Percentiles rank a stretch among this genome's conserved stretches.
phyloP scores from a whole-genome alignment of 2,329 filamentous ascomycete genomes.

The Nannizziopsis barbatae region DNA sequence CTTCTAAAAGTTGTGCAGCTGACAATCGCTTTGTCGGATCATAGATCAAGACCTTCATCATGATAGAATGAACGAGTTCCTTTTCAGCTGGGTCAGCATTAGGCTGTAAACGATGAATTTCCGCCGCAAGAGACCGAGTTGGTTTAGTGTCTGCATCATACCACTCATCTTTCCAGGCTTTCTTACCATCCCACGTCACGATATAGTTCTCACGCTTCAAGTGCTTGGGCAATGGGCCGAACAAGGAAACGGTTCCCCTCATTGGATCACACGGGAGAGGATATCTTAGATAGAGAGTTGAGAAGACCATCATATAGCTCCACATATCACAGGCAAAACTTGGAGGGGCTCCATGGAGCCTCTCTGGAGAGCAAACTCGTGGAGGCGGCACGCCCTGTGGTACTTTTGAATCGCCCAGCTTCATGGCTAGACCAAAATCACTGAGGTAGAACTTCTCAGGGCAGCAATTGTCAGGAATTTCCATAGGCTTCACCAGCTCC shows the following conservation, averaged over 20 bases:
- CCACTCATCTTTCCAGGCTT: background rate
- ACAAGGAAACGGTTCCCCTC: too few relatives aligned
- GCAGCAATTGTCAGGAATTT: slow-evolving; percentile 7
- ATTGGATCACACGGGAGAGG: background rate
- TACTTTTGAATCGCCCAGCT: background rate
- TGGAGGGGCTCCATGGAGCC: slow-evolving; percentile 10
- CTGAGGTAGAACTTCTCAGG: slow-evolving; percentile 13
- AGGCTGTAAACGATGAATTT: background rate
- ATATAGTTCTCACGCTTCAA: too few relatives aligned
- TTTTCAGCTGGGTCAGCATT: slow-evolving; percentile 6
- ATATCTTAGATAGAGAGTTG: slow-evolving; percentile 12
- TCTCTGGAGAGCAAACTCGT: slow-evolving; percentile 13
- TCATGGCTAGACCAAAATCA: slow-evolving; percentile 13
- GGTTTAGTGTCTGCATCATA: too few relatives aligned
- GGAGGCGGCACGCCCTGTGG: slow-evolving; percentile 10
- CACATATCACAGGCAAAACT: slow-evolving; percentile 16
- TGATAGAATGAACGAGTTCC: slow-evolving; percentile 16
- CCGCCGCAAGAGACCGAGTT: too few relatives aligned
- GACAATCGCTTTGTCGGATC: slow-evolving; percentile 19
- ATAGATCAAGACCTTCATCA: slow-evolving; percentile 21
- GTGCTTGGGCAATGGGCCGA: background rate
- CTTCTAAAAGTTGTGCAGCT: slow-evolving; percentile 20
- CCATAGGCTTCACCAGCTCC: slow-evolving; percentile 9
- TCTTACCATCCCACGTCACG: background rate
- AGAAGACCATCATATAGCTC: slow-evolving; percentile 16